Evolutionary conservation across 306 rosid species (phyloP).

Genomic region (Vicia sativa): DNA sequence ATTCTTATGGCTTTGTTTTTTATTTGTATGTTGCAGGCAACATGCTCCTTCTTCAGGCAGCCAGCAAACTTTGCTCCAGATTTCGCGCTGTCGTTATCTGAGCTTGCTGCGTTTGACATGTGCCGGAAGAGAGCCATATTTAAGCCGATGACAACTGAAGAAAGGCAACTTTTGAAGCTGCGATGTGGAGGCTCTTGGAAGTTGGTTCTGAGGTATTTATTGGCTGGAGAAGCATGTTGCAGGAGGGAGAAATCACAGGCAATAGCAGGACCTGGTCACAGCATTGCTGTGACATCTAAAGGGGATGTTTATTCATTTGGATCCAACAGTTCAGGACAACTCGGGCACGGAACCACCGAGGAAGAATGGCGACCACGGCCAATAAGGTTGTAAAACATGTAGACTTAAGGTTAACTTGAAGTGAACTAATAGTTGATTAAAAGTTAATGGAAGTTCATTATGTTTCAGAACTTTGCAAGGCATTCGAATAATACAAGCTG

Average conservation of each 20-base stretch:
- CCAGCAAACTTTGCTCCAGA: conserved; percentile 88
- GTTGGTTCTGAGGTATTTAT: conserved; percentile 83
- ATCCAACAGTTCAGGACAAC: conserved; percentile 92
- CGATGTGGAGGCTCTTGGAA: conserved; percentile 97
- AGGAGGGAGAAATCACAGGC: conserved; percentile 94
- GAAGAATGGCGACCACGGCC: conserved; percentile 79
- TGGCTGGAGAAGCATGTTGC: conserved; percentile 88
- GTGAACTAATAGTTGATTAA: conserved; percentile 49
- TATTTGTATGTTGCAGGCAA: conserved; percentile 71
- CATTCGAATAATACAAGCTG: conserved; percentile 83
- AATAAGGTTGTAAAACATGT: conserved; percentile 68
- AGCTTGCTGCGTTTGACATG: conserved; percentile 94
- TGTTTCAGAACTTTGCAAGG: conserved; percentile 91
- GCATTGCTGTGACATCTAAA: conserved; percentile 83
- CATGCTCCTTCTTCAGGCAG: conserved; percentile 91
- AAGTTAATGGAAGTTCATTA: conserved; percentile 55
- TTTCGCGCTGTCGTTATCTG: conserved; percentile 66
- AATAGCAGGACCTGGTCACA: conserved; percentile 96
- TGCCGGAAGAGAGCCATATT: conserved; percentile 88
- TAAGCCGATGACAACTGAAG: conserved; percentile 78
- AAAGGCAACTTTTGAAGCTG: conserved; percentile 67
- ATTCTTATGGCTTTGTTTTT: conserved; percentile 54
- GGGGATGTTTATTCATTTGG: conserved; percentile 87
- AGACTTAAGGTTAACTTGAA: conserved; percentile 41
- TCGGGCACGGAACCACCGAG: conserved; percentile 79